phyloP scores from a whole-genome alignment of 495 filamentous ascomycete species.

The Lasiosphaeria ovina region DNA sequence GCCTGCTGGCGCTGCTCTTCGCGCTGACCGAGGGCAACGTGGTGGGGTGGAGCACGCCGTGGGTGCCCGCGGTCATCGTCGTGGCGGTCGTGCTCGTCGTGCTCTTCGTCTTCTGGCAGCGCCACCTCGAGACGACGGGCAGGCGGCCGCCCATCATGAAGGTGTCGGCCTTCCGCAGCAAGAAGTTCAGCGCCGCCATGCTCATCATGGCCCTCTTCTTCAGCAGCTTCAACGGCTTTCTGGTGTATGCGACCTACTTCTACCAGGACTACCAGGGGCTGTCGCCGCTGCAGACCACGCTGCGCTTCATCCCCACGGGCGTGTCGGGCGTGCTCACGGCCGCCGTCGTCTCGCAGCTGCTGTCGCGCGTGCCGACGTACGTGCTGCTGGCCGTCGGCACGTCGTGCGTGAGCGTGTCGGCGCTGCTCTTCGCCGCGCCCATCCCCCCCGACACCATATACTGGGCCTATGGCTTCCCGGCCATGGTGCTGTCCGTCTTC shows the following conservation, averaged over 20 bases:
- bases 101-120: conserved; percentile 65
- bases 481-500: conserved; percentile 57
- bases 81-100: conserved; percentile 58
- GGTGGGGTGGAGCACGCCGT: conserved; percentile 65
- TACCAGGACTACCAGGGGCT: conserved; percentile 60
- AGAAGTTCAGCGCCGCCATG: conserved; percentile 57
- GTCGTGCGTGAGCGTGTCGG: conserved; percentile 44
- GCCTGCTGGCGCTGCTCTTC: conserved; percentile 61
- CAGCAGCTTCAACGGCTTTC: conserved; percentile 56
- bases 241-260: conserved; percentile 62
- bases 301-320: conserved; percentile 61
- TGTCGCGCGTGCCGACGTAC: conserved; percentile 51
- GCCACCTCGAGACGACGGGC: conserved; percentile 47
- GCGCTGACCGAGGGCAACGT: conserved; percentile 63
- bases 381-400: conserved; percentile 55
- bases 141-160: conserved; percentile 55
- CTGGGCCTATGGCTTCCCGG: conserved; percentile 59
- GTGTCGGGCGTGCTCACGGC: conserved; percentile 50
- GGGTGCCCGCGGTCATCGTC: conserved; percentile 62
- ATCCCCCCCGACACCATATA: conserved; percentile 54
- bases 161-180: conserved; percentile 53
- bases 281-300: conserved; percentile 53
- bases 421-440: conserved; percentile 55
- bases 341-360: conserved; percentile 53
- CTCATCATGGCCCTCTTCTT: conserved; percentile 60